A percentile compares a stretch with the other conserved stretches of the same genome.
phyloP scores from a whole-genome alignment of 306 rosid genomes.

The Quercus cerris region DNA sequence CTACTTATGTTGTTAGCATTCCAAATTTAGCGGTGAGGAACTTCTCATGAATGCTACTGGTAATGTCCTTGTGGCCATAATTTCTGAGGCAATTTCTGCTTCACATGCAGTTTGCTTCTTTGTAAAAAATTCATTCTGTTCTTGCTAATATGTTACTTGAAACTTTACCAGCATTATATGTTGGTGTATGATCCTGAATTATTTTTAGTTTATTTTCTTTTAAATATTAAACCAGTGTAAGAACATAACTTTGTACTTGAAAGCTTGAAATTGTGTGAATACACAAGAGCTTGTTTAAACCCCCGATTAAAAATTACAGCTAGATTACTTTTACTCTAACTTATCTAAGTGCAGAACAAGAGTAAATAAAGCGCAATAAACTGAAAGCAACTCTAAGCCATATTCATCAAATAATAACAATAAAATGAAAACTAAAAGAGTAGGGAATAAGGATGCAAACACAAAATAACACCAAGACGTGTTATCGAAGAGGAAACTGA shows the following conservation, averaged over 20 bases:
- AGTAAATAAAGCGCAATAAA: too few species aligned
- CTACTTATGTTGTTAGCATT: slow-evolving; percentile 58
- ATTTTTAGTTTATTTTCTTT: background rate
- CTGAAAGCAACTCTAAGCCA: too few species aligned
- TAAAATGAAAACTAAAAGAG: too few species aligned
- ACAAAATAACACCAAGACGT: too few species aligned
- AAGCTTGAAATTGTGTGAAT: too few species aligned
- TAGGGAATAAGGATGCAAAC: too few species aligned
- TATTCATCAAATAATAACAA: too few species aligned
- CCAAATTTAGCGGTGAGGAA: slow-evolving; percentile 82
- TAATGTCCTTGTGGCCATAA: slow-evolving; percentile 35
- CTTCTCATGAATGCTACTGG: slow-evolving; percentile 48
- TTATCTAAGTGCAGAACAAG: too few species aligned
- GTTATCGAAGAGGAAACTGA: too few species aligned
- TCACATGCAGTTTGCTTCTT: slow-evolving; percentile 38
- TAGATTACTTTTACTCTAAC: too few species aligned
- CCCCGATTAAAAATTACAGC: too few species aligned
- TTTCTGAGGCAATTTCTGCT: slow-evolving; percentile 32
- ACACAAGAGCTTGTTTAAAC: too few species aligned
- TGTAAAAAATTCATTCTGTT: slow-evolving; percentile 8
- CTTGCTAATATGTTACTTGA: background rate
- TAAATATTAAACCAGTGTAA: background rate
- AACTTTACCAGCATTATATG: background rate
- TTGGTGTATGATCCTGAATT: background rate
- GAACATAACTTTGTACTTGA: background rate